A percentile compares a stretch with the other conserved stretches of the same genome.
These are phyloP conservation scores for Tylopilus sp. DNA, from an alignment of 768 basidiomycete species.

Conservation along the genomic window DNA sequence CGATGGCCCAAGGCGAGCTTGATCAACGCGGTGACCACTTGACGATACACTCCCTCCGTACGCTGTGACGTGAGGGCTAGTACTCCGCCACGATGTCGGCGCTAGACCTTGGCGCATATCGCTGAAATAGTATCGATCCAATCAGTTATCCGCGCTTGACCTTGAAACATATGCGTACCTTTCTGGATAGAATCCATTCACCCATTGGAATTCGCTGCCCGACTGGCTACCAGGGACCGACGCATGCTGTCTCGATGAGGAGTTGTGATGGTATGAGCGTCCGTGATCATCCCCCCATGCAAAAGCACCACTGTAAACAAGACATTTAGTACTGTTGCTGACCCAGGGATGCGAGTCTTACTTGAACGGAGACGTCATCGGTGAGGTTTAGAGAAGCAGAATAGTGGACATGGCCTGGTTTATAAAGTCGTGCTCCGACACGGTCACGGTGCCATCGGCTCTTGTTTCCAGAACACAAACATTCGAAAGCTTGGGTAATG, in stretches of 20 bases:
- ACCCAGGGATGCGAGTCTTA: conserved; percentile 1
- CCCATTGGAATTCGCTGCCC: background rate
- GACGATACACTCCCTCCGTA: background rate
- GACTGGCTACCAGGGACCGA: background rate
- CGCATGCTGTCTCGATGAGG: background rate
- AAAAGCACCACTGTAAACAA: background rate
- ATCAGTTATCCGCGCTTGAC: background rate
- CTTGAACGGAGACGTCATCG: conserved; percentile 10
- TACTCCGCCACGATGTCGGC: conserved; percentile 1
- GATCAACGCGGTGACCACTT: background rate
- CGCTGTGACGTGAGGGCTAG: background rate
- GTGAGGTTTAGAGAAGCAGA: background rate
- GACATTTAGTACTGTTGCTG: background rate
- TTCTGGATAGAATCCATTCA: background rate
- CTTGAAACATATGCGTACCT: conserved; percentile 12
- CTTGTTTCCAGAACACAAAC: conserved; percentile 9
- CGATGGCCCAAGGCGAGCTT: background rate
- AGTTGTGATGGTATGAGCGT: background rate
- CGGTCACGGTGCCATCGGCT: background rate
- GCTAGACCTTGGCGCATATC: background rate
- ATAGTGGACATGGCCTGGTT: background rate
- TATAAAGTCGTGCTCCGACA: conserved; percentile 7
- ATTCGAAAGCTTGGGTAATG: conserved; percentile 3
- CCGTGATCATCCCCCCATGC: background rate
- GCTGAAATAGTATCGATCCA: background rate